Percentiles rank a stretch among this genome's conserved stretches.
phyloP scores from a whole-genome alignment of 1,284 basidiomycete species.

The Tylopilus sp. region DNA sequence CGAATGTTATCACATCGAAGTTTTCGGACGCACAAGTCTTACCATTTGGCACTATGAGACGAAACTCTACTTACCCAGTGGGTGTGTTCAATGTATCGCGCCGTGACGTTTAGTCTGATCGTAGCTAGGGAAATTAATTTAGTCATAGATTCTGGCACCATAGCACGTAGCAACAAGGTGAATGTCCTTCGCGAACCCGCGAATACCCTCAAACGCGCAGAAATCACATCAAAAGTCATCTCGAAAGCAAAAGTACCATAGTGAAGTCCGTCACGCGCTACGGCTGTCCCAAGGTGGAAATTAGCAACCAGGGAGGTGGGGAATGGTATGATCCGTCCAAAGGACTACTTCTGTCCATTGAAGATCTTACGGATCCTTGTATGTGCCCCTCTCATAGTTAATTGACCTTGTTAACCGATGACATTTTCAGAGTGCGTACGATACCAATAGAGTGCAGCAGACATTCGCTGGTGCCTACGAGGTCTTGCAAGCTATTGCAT shows the following conservation, averaged over 20 bases:
- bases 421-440: slow-evolving; percentile 93
- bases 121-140: slow-evolving; percentile 78
- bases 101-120: slow-evolving; percentile 15
- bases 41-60: slow-evolving; percentile 96
- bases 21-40: slow-evolving; percentile 88
- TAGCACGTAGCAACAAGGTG: slow-evolving; percentile 71
- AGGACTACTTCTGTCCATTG: slow-evolving; percentile 82
- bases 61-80: slow-evolving; percentile 92
- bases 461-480: slow-evolving; percentile 90
- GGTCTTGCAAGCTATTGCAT: slow-evolving; percentile 81
- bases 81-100: slow-evolving; percentile 63
- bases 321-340: slow-evolving; percentile 79
- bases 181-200: slow-evolving; percentile 72
- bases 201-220: slow-evolving; percentile 69
- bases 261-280: slow-evolving; percentile 90
- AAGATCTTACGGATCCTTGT: slow-evolving; percentile 95
- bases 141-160: slow-evolving; percentile 73
- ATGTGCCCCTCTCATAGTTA: slow-evolving; percentile 47
- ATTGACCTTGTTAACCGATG: slow-evolving; percentile 75
- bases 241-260: slow-evolving; percentile 92
- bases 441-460: slow-evolving; percentile 84
- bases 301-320: slow-evolving; percentile 92
- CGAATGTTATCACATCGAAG: slow-evolving; percentile 68
- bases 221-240: slow-evolving; percentile 80
- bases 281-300: slow-evolving; percentile 89